Evolutionary conservation across 176 grass and related monocot genomes (phyloP).

Genomic region (Juncus effusus): DNA sequence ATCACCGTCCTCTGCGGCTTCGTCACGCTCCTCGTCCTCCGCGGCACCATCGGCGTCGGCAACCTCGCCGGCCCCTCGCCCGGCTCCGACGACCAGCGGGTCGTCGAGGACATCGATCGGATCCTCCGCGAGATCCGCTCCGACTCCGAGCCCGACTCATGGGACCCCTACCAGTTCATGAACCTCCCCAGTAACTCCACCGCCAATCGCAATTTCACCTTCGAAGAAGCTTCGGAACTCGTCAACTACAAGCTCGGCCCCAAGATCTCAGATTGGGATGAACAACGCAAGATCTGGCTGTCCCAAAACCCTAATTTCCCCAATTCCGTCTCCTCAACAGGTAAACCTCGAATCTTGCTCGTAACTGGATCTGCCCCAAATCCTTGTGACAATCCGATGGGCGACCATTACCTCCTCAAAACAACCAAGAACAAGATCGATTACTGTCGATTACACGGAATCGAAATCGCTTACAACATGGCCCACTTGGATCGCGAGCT

Average conservation of each 20-base stretch:
- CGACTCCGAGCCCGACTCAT: constrained; percentile 22
- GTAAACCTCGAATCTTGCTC: constrained; percentile 42
- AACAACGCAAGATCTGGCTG: constrained; percentile 47
- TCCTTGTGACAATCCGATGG: constrained; percentile 43
- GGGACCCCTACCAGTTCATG: neutral
- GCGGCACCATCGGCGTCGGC: constrained; percentile 44
- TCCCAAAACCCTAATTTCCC: constrained; percentile 49
- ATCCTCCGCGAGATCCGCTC: constrained; percentile 48
- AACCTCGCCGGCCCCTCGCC: constrained; percentile 14
- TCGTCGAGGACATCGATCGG: constrained; percentile 43
- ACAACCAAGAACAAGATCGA: constrained; percentile 76
- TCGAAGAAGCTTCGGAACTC: constrained; percentile 4
- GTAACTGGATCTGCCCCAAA: constrained; percentile 55
- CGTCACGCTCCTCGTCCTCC: constrained; percentile 44
- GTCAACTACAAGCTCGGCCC: constrained; percentile 38
- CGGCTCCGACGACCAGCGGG: neutral
- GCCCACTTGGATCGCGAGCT: constrained; percentile 41
- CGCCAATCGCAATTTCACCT: constrained; percentile 13
- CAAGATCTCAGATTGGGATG: constrained; percentile 46
- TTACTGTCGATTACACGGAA: constrained; percentile 69
- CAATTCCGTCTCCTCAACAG: constrained; percentile 23
- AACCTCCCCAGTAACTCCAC: constrained; percentile 11
- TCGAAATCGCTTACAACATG: constrained; percentile 56
- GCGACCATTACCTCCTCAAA: constrained; percentile 55
- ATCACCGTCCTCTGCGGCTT: constrained; percentile 43